Conservation (phyloP, 176 grass and related monocot genomes). For the Phragmites australis region DNA sequence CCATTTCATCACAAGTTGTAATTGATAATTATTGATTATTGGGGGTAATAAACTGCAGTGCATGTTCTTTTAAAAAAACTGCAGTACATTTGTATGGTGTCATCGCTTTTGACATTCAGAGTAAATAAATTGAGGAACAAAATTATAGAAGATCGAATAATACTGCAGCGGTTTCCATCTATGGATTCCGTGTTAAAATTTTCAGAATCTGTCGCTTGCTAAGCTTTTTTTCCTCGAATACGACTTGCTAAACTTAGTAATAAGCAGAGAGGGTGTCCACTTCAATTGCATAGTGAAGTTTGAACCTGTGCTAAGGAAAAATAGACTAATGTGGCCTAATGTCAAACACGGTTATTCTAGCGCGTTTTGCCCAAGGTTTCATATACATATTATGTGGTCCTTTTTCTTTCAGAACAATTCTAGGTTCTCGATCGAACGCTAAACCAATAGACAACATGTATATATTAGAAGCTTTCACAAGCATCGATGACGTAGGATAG, state of each 20-base stretch:
- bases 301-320: not conserved
- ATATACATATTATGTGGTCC: not conserved
- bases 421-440: not conserved
- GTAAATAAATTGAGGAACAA: too few relatives aligned
- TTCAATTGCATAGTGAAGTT: constrained; percentile 19
- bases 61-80: too few relatives aligned
- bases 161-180: too few relatives aligned
- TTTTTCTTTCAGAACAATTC: constrained; percentile 10
- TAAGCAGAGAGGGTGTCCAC: not conserved
- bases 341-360: not conserved
- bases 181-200: too few relatives aligned
- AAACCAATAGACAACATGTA: not conserved
- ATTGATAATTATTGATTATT: too few relatives aligned
- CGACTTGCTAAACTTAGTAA: not conserved
- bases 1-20: too few relatives aligned
- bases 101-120: too few relatives aligned
- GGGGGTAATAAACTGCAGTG: too few relatives aligned
- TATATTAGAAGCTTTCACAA: not conserved
- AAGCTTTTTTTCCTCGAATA: too few relatives aligned
- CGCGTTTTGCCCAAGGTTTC: not conserved
- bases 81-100: too few relatives aligned
- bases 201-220: too few relatives aligned
- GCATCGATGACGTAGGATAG: not conserved
- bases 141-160: too few relatives aligned
- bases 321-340: not conserved